Base-by-base conservation (phyloP, 108 stramenopile genomes). In the Aurantiochytrium sp. region DNA sequence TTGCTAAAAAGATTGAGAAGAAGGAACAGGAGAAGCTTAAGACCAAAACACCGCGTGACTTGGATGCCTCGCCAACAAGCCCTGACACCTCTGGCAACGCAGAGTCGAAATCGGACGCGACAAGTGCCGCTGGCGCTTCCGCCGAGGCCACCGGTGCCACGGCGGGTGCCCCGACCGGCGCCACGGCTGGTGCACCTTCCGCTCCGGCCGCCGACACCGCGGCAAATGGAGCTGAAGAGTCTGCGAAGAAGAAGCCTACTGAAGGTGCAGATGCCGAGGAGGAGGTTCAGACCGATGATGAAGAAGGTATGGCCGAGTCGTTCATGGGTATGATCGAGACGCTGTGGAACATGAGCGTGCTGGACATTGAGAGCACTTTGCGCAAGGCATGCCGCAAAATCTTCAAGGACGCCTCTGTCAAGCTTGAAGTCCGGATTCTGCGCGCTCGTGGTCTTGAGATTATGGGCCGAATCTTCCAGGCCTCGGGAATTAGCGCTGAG, bases 291-390 rank as follows among this genome's bases (percentile, higher is more conserved):
- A 28, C 19, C 8, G 76, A 83, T 53, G 76, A 83, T 12, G 76
- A 83, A 25, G 76, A 83, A 16, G 76, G 51, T 12, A 53, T 83
- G 87, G 25, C 87, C 3, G 76, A 83, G 51, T 83, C 76, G 49
- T 83, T 83, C 2, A 3, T 83, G 76, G 76, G 76, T 45, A 83
- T 83, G 76, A 83, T 89, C 51, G 88, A 89, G 47, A 47, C 88
- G 5, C 25, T 72, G 5, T 89, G 88, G 88, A 28, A 64, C 47
- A 47, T 89, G 44, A 51, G 25, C n/a, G 88, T 89, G 51, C 69
- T 89, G 19, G 88, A 89, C 44, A 58, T 89, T 16, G 88, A 89
- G 72, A 21, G 60, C 47, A 89, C 88, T 4, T 35, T 89, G 28
- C 69, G 71, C 5, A 25, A 47, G 23, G 88, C 72, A 5, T 72